Evolutionary conservation across 1,139 yeast species (phyloP).

Genomic region (Eremothecium sinecaudum): DNA sequence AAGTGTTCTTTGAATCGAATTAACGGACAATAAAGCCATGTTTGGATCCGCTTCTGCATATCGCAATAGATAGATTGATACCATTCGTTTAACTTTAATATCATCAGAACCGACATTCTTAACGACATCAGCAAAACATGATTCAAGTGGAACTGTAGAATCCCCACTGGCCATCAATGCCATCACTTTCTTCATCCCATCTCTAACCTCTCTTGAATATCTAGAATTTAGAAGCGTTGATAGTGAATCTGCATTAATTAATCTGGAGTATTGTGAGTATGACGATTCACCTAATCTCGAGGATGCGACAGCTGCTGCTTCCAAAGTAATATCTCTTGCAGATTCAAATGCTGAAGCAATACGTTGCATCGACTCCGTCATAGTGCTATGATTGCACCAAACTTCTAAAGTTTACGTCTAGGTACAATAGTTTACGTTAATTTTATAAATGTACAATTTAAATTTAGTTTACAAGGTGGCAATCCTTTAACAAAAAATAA

Average conservation of each 20-base stretch:
- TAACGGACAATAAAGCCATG: conserved; percentile 76
- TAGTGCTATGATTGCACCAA: conserved; percentile 15
- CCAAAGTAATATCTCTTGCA: conserved; percentile 70
- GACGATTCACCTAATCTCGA: conserved; percentile 52
- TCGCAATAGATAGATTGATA: conserved; percentile 63
- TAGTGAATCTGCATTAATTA: conserved; percentile 54
- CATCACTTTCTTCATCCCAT: conserved; percentile 72
- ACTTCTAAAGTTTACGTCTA: background rate
- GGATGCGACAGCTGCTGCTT: conserved; percentile 74
- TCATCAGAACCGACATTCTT: conserved; percentile 74
- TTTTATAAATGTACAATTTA: background rate
- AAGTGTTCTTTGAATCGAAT: conserved; percentile 80
- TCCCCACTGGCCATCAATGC: conserved; percentile 57
- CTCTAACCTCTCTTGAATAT: conserved; percentile 57
- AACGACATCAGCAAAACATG: conserved; percentile 71
- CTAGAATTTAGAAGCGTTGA: conserved; percentile 58
- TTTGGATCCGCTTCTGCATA: conserved; percentile 85
- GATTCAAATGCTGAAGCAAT: conserved; percentile 62
- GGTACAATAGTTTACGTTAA: background rate
- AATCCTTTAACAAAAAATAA: conserved; percentile 17
- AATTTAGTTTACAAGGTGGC: background rate
- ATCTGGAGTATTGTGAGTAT: conserved; percentile 31
- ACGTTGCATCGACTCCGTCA: conserved; percentile 45
- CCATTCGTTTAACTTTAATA: conserved; percentile 62
- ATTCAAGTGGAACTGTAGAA: conserved; percentile 35